Conservation (phyloP, 345 rosid species). For the Boechera retrofracta region DNA sequence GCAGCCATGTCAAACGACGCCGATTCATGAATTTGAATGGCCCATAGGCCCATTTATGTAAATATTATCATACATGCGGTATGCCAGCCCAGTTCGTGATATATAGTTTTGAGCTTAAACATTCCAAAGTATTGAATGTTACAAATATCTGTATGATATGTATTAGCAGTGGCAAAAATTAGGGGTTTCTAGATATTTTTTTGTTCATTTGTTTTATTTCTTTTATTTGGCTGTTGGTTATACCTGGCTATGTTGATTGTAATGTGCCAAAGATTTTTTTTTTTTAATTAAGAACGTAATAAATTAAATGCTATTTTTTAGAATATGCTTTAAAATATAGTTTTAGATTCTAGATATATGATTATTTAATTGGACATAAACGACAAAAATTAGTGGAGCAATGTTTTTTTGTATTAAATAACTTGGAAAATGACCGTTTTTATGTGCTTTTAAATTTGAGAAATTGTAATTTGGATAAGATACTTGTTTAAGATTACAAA, state of each 20-base stretch:
- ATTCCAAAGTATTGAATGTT: background rate
- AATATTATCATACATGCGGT: background rate
- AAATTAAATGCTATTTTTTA: background rate
- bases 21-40: background rate
- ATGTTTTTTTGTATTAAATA: conserved; percentile 15
- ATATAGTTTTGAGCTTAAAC: background rate
- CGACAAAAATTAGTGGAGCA: conserved; percentile 32
- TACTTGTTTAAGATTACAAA: background rate
- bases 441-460: conserved; percentile 16
- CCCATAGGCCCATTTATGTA: conserved; percentile 1
- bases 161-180: background rate
- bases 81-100: background rate
- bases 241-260: conserved; percentile 10
- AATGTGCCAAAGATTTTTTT: background rate
- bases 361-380: background rate
- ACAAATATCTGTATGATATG: background rate
- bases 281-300: background rate
- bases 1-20: background rate
- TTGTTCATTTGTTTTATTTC: background rate
- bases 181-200: background rate
- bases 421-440: conserved; percentile 18
- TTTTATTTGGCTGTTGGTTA: background rate
- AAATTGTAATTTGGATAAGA: conserved; percentile 27
- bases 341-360: conserved; percentile 13
- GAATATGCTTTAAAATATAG: conserved; percentile 27